phyloP scores from a whole-genome alignment of 1,284 basidiomycete species.

The Clitocybe nebularis region DNA sequence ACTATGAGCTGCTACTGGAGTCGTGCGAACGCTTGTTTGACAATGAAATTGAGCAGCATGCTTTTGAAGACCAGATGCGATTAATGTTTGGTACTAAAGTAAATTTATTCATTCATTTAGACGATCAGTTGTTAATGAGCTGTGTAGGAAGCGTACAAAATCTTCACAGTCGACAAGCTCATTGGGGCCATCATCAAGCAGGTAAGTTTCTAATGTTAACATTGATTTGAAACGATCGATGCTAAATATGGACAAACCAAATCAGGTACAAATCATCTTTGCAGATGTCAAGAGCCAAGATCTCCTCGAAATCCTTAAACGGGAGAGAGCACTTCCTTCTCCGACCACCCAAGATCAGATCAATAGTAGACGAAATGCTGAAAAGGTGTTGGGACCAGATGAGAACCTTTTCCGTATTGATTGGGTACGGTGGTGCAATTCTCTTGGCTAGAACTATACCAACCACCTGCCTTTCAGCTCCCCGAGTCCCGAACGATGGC shows the following conservation, averaged over 20 bases:
- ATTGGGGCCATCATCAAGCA: conserved; percentile 87
- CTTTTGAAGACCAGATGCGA: conserved; percentile 90
- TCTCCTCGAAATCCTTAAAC: conserved; percentile 74
- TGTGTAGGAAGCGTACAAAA: conserved; percentile 68
- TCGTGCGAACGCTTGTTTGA: conserved; percentile 91
- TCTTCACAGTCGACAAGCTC: conserved; percentile 93
- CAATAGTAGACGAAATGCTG: conserved; percentile 79
- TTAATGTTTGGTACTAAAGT: conserved; percentile 87
- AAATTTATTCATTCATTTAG: conserved; percentile 5
- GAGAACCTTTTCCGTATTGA: conserved; percentile 92
- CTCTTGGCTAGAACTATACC: conserved; percentile 2
- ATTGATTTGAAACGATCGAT: conserved; percentile 2
- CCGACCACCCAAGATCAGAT: conserved; percentile 83
- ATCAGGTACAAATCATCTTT: conserved; percentile 72
- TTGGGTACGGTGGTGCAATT: conserved; percentile 59
- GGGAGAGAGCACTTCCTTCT: conserved; percentile 62
- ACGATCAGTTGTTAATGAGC: conserved; percentile 1
- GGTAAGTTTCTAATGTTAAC: conserved; percentile 32
- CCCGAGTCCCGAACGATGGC: conserved; percentile 70
- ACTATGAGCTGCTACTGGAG: conserved; percentile 82
- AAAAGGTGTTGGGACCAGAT: conserved; percentile 80
- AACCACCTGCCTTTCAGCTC: conserved; percentile 42
- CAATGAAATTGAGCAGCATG: conserved; percentile 82
- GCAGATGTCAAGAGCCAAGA: conserved; percentile 84
- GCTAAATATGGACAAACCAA: conserved; percentile 3